phyloP scores from a whole-genome alignment of 2,329 filamentous ascomycete genomes.

The Shiraia sp. region DNA sequence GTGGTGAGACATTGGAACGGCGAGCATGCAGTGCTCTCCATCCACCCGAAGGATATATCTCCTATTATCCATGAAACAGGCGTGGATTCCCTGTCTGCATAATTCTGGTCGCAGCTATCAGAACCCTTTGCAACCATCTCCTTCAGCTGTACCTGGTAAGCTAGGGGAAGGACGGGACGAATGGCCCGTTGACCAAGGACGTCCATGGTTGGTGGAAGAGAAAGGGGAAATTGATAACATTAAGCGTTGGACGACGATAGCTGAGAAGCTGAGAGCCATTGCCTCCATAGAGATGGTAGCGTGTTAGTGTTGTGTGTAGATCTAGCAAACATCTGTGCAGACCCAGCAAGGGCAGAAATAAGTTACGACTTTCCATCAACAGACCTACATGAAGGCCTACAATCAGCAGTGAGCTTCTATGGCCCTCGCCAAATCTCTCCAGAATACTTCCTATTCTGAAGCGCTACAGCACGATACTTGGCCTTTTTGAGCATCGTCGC shows the following conservation, averaged over 20 bases:
- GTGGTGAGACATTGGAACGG: constrained; percentile 1
- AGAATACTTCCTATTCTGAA: not conserved
- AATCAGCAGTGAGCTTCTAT: no score
- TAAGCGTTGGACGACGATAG: not conserved
- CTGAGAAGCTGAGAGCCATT: not conserved
- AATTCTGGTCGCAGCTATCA: not conserved
- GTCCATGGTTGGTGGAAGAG: constrained; percentile 5
- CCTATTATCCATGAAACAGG: not conserved
- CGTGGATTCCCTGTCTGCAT: constrained; percentile 6
- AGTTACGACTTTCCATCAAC: no score
- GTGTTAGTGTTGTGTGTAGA: no score
- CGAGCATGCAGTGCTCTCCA: constrained; percentile 3
- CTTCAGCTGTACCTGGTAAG: not conserved
- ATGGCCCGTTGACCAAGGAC: not conserved
- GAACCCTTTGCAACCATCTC: no score
- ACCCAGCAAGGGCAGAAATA: no score
- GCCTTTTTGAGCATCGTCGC: not conserved
- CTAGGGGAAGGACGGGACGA: constrained; percentile 6
- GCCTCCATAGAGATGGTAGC: not conserved
- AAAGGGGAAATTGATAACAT: constrained; percentile 1
- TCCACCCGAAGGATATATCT: not conserved
- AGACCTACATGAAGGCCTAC: no score
- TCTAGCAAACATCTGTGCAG: no score
- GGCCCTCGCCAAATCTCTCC: not conserved
- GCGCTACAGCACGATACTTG: not conserved